A percentile compares a stretch with the other conserved stretches of the same genome.
These are phyloP conservation scores for Colletotrichum sublineola DNA, from an alignment of 2,329 filamentous ascomycete species.

Conservation along the genomic window DNA sequence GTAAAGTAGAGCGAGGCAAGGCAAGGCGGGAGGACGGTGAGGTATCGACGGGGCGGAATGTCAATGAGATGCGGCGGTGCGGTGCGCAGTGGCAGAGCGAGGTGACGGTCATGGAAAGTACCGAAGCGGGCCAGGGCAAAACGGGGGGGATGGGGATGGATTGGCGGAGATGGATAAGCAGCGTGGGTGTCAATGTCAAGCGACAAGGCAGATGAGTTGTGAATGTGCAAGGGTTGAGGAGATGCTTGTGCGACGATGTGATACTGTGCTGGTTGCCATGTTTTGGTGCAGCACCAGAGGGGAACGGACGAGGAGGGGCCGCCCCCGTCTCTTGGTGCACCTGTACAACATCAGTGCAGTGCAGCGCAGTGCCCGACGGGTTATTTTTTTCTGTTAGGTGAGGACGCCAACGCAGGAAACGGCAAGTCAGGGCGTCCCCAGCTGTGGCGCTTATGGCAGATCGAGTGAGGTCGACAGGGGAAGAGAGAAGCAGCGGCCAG, in stretches of 20 bases:
- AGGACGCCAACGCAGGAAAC: constrained; percentile 30
- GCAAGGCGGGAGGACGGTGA: constrained; percentile 11
- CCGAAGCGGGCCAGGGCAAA: constrained; percentile 37
- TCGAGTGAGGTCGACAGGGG: constrained; percentile 40
- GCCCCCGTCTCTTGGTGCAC: neutral
- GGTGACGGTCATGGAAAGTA: constrained; percentile 39
- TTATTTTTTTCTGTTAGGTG: too few species aligned
- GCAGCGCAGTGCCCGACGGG: constrained; percentile 8
- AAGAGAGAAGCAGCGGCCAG: constrained; percentile 4
- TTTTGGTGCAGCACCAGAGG: constrained; percentile 13
- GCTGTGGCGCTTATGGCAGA: constrained; percentile 39
- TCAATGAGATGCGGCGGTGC: constrained; percentile 40
- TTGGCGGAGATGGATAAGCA: constrained; percentile 32
- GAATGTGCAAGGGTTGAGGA: constrained; percentile 28
- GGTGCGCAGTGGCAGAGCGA: constrained; percentile 21
- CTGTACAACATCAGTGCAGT: constrained; percentile 1
- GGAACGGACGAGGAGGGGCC: neutral
- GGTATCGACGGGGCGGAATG: constrained; percentile 30
- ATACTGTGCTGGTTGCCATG: constrained; percentile 3
- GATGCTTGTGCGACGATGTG: constrained; percentile 24
- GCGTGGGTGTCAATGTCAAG: constrained; percentile 22
- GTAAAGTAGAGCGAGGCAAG: constrained; percentile 6
- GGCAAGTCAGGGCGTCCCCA: constrained; percentile 34
- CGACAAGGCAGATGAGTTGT: constrained; percentile 31
- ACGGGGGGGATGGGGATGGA: constrained; percentile 27